Evolutionary conservation across 192 early-diverging fungal genomes (phyloP).

Genomic region (Powellomyces hirtus): DNA sequence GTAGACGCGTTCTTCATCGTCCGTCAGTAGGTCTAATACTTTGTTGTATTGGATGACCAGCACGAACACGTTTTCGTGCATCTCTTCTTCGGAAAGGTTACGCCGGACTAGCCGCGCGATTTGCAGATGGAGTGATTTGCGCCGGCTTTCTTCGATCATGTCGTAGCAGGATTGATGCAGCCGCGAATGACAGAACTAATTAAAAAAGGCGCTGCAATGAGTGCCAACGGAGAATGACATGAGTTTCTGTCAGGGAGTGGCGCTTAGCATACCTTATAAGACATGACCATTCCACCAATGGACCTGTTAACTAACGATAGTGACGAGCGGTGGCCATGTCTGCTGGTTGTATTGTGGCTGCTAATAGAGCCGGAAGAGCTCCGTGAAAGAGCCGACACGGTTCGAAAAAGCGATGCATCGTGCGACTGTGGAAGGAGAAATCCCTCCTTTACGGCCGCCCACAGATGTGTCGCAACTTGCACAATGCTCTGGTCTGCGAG

Average conservation of each 20-base stretch:
- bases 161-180: conserved; percentile 22
- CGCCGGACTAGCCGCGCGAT: conserved; percentile 32
- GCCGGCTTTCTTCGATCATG: background rate
- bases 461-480: conserved; percentile 16
- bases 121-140: conserved; percentile 28
- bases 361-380: conserved; percentile 22
- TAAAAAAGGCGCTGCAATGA: background rate
- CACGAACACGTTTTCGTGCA: conserved; percentile 16
- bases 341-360: background rate
- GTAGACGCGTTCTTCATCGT: conserved; percentile 20
- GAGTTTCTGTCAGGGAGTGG: background rate
- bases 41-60: conserved; percentile 43
- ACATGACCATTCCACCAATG: conserved; percentile 20
- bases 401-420: background rate
- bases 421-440: conserved; percentile 20
- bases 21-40: conserved; percentile 11
- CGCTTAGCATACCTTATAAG: conserved; percentile 8
- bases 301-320: conserved; percentile 15
- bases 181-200: conserved; percentile 32
- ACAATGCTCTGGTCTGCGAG: conserved; percentile 7
- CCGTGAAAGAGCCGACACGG: background rate
- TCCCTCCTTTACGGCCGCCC: conserved; percentile 32
- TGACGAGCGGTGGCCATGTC: conserved; percentile 13
- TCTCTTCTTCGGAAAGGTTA: conserved; percentile 14
- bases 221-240: background rate